phyloP scores from a whole-genome alignment of 1,139 yeast species.

The Magnusiomyces fungicola region DNA sequence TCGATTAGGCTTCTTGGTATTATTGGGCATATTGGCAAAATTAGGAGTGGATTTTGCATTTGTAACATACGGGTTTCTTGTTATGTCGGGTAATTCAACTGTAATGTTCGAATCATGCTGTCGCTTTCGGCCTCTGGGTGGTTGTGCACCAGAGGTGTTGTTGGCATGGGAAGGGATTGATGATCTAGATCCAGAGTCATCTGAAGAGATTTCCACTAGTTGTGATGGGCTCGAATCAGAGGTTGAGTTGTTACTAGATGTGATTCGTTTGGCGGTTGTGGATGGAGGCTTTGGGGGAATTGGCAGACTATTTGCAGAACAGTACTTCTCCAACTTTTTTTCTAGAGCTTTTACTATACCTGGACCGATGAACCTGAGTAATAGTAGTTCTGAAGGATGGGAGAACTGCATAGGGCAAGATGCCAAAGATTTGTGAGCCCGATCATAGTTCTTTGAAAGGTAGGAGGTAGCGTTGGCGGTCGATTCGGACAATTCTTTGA shows the following conservation, averaged over 20 bases:
- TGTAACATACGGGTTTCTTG: slow-evolving; percentile 16
- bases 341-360: slow-evolving; percentile 46
- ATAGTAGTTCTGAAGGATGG: slow-evolving; percentile 46
- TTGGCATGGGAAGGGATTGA: no score
- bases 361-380: slow-evolving; percentile 55
- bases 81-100: slow-evolving; percentile 8
- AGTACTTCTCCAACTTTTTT: slow-evolving; percentile 39
- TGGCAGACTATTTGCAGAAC: slow-evolving; percentile 37
- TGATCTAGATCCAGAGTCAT: no score
- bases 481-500: slow-evolving; percentile 42
- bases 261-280: no score
- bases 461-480: slow-evolving; percentile 37
- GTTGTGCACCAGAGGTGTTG: no score
- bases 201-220: no score
- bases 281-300: slow-evolving; percentile 36
- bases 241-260: no score
- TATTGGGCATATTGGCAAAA: no score
- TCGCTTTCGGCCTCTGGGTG: no score
- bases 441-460: slow-evolving; percentile 40
- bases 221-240: no score
- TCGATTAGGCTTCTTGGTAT: no score
- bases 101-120: no score
- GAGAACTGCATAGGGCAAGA: slow-evolving; percentile 38
- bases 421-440: slow-evolving; percentile 44
- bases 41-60: slow-evolving; percentile 9